These are phyloP conservation scores for Camelina neglecta DNA, from an alignment of 345 rosid genomes.

Conservation along the genomic window DNA sequence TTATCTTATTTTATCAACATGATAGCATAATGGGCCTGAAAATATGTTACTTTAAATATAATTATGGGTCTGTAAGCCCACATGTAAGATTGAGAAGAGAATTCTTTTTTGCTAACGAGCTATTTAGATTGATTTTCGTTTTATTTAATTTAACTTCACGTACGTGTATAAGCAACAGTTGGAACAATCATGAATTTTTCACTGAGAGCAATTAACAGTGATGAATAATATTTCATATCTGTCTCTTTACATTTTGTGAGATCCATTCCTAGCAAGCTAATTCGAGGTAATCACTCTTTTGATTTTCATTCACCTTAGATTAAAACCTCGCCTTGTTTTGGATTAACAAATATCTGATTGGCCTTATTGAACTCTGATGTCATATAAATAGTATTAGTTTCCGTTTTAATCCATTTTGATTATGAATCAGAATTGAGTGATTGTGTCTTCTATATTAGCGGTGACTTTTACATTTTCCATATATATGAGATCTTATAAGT, in stretches of 20 bases:
- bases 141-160: neutral
- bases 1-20: neutral
- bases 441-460: neutral
- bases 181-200: neutral
- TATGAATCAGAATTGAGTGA: neutral
- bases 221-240: neutral
- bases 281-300: neutral
- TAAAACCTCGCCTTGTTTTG: neutral
- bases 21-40: constrained; percentile 2
- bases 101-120: neutral
- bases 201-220: neutral
- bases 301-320: neutral
- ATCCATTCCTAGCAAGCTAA: neutral
- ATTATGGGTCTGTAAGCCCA: neutral
- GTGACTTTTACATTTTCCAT: neutral
- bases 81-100: neutral
- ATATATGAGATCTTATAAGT: neutral
- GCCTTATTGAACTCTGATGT: neutral
- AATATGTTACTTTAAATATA: neutral
- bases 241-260: neutral
- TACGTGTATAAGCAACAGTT: neutral
- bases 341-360: neutral
- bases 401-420: neutral
- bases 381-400: neutral
- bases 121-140: neutral